Base-by-base conservation (phyloP, 73 alveolate species). In the Breviolum minutum region DNA sequence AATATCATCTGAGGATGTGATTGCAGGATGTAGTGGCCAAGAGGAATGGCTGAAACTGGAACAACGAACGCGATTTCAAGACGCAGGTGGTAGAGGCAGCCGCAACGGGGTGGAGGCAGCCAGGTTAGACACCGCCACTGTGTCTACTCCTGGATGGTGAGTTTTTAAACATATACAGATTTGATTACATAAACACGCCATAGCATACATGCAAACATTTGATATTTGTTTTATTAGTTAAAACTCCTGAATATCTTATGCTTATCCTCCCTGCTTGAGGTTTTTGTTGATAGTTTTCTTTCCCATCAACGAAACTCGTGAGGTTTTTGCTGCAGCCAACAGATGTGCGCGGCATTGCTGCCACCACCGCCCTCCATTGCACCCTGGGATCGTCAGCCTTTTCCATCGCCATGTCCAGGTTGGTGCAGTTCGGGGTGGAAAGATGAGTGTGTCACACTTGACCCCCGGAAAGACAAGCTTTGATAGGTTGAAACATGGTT, bases 21-120 rank as follows among this genome's bases (percentile, higher is more conserved):
- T 89, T 60, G 95, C 95, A 5, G 95, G 86, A 7, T 89, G 95
- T 54, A 17, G 71, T 61, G 71, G 71, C n/a, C 85, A 61, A 10
- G 77, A 89, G 60, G 95, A 89, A 54, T 89, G 95, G 95, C 69
- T 89, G 79, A 71, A 90, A 63, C 88, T 90, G 88, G 97, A 90
- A 64, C 97, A 90, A 27, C 97, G 97, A 64, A 24, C 63, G 63
- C 79, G 85, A 27, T 90, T 48, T 82, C 97, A 63, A 12, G 97
- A 90, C 32, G 87, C 63, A 22, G 97, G 88, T n/a, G 97, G 88
- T 8, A 54, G 70, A 90, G 97, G 97, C 85, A 8, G 32, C n/a
- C n/a, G n/a, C n/a, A n/a, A n/a, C n/a, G n/a, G n/a, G n/a, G n/a
- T n/a, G n/a, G n/a, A n/a, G n/a, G n/a, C 40, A 48, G 29, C 14